Percentiles rank a stretch among this genome's conserved stretches.
phyloP scores from a whole-genome alignment of 441 rosid species.

The Breynia disticha region DNA sequence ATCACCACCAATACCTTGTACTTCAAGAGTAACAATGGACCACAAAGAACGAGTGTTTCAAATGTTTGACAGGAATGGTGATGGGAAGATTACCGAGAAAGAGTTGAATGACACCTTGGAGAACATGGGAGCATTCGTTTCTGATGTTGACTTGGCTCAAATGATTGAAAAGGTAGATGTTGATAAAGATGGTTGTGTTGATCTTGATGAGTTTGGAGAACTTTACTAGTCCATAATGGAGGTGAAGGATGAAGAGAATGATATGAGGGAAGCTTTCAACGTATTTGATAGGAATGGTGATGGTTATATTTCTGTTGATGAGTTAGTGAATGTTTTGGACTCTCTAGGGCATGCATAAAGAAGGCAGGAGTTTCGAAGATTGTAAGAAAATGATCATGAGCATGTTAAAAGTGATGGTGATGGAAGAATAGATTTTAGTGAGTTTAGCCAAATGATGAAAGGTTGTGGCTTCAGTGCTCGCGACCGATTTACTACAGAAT shows the following conservation, averaged over 20 bases:
- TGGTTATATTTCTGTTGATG: slow-evolving; percentile 70
- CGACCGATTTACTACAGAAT: too few species aligned
- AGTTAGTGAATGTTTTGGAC: slow-evolving; percentile 54
- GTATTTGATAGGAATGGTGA: slow-evolving; percentile 85
- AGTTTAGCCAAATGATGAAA: slow-evolving; percentile 23
- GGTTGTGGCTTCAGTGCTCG: slow-evolving; percentile 20
- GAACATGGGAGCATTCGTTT: slow-evolving; percentile 61
- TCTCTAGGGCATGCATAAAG: slow-evolving; percentile 69
- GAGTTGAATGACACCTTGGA: slow-evolving; percentile 53
- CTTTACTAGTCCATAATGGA: slow-evolving; percentile 48
- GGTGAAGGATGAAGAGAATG: slow-evolving; percentile 52
- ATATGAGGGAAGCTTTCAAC: slow-evolving; percentile 72
- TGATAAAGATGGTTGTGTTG: slow-evolving; percentile 63
- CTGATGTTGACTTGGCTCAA: slow-evolving; percentile 45
- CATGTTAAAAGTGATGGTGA: slow-evolving; percentile 25
- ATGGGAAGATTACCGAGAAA: slow-evolving; percentile 49
- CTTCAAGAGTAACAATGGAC: slow-evolving; percentile 31
- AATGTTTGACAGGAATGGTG: slow-evolving; percentile 69
- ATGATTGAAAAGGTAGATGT: slow-evolving; percentile 64
- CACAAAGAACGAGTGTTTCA: slow-evolving; percentile 50
- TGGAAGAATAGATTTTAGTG: slow-evolving; percentile 18
- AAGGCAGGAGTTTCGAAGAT: slow-evolving; percentile 49
- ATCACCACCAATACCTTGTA: too few species aligned
- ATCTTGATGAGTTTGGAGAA: slow-evolving; percentile 61
- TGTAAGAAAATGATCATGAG: slow-evolving; percentile 49